Evolutionary conservation across 2,329 filamentous ascomycete species (phyloP).

Genomic region (Neoarthrinium moseri): DNA sequence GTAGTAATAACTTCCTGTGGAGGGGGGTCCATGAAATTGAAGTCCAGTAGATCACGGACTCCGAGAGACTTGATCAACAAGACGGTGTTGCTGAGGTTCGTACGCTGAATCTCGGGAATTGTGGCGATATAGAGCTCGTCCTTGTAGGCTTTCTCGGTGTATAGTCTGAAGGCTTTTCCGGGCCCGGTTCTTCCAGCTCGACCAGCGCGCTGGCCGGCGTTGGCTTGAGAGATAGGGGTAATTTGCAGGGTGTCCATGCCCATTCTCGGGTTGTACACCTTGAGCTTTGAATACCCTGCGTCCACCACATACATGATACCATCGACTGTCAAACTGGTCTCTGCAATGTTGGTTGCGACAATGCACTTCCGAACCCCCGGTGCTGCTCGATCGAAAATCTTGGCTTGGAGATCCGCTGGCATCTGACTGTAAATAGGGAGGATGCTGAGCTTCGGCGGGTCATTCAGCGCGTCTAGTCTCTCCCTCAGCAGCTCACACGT

Average conservation of each 20-base stretch:
- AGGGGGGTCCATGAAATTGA: constrained; percentile 98
- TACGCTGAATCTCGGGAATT: constrained; percentile 96
- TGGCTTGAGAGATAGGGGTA: constrained; percentile 95
- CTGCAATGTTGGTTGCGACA: constrained; percentile 96
- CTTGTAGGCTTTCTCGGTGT: constrained; percentile 90
- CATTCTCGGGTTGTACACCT: constrained; percentile 98
- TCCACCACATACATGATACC: constrained; percentile 99
- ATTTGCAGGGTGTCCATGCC: constrained; percentile 99
- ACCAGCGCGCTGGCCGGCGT: constrained; percentile 88
- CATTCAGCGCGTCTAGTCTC: constrained; percentile 82
- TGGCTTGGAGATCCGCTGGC: constrained; percentile 95
- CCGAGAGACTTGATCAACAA: constrained; percentile 91
- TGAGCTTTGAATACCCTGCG: constrained; percentile 92
- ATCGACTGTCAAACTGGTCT: constrained; percentile 96
- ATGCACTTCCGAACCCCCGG: constrained; percentile 95
- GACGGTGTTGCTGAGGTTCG: constrained; percentile 93
- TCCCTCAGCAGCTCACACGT: constrained; percentile 93
- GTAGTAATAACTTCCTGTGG: constrained; percentile 98
- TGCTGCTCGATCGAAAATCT: constrained; percentile 90
- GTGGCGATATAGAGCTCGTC: constrained; percentile 97
- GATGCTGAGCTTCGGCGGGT: constrained; percentile 91
- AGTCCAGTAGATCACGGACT: constrained; percentile 90
- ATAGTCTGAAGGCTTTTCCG: constrained; percentile 91
- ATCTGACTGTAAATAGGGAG: constrained; percentile 99
- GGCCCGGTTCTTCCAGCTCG: constrained; percentile 92